phyloP scores from a whole-genome alignment of 768 basidiomycete species.

The Russula abietina region DNA sequence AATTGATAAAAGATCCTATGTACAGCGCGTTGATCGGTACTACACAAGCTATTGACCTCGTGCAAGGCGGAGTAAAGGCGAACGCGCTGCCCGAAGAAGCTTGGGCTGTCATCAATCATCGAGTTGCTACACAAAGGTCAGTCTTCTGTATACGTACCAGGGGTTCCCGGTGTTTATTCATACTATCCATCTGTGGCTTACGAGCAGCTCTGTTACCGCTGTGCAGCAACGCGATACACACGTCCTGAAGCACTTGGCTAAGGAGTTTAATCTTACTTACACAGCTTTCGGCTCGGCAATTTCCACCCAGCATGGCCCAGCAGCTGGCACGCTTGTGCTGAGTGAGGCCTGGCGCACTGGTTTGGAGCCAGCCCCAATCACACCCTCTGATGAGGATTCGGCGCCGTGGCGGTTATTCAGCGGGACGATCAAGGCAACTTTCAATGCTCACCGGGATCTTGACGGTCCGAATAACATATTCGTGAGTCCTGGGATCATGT shows the following conservation, averaged over 20 bases:
- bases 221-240: slow-evolving; percentile 31
- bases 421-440: slow-evolving; percentile 40
- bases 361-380: slow-evolving; percentile 40
- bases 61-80: slow-evolving; percentile 39
- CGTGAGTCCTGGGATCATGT: slow-evolving; percentile 38
- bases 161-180: not conserved
- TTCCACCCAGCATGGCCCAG: slow-evolving; percentile 25
- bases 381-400: slow-evolving; percentile 34
- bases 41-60: slow-evolving; percentile 35
- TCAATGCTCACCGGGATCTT: slow-evolving; percentile 31
- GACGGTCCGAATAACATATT: slow-evolving; percentile 28
- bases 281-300: slow-evolving; percentile 37
- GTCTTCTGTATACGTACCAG: not conserved
- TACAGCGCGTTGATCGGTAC: slow-evolving; percentile 32
- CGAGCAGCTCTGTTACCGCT: slow-evolving; percentile 31
- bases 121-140: slow-evolving; percentile 33
- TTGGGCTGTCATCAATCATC: slow-evolving; percentile 29
- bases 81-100: slow-evolving; percentile 44
- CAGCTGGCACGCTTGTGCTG: slow-evolving; percentile 36
- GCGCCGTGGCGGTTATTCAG: slow-evolving; percentile 39
- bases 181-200: not conserved
- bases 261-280: slow-evolving; percentile 38
- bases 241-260: slow-evolving; percentile 29
- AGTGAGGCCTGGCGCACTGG: slow-evolving; percentile 34
- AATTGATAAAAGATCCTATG: slow-evolving; percentile 27